A percentile compares a stretch with the other conserved stretches of the same genome.
phyloP scores from a whole-genome alignment of 805 yeast genomes.

The Cyberlindnera suaveolens region DNA sequence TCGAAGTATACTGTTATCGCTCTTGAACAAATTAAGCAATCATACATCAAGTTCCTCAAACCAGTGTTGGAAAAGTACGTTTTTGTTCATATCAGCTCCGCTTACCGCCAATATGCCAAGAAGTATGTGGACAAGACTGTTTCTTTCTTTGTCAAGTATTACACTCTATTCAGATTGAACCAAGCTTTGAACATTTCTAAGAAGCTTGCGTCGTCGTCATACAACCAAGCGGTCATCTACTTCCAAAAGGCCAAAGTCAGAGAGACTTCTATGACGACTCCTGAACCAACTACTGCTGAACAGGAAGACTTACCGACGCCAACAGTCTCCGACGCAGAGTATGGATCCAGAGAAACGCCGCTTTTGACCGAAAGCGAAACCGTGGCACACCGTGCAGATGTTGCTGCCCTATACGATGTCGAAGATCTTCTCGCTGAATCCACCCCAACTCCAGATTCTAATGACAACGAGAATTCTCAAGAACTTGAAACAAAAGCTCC shows the following conservation, averaged over 20 bases:
- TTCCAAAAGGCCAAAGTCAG: conserved; percentile 6
- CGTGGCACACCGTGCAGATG: conserved; percentile 4
- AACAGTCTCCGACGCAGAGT: conserved; percentile 1
- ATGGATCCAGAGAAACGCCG: conserved; percentile 7
- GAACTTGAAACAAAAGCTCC: conserved; percentile 5
- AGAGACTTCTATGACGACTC: not conserved
- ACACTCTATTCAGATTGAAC: conserved; percentile 14
- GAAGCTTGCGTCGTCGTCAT: conserved; percentile 9
- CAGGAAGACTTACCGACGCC: conserved; percentile 10
- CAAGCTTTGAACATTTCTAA: conserved; percentile 15
- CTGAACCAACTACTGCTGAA: conserved; percentile 6
- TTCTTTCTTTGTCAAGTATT: conserved; percentile 8
- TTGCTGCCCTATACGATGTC: not conserved
- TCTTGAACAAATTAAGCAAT: not conserved
- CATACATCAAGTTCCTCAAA: conserved; percentile 5
- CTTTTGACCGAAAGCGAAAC: conserved; percentile 7
- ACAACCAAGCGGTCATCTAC: conserved; percentile 11
- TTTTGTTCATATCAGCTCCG: not conserved
- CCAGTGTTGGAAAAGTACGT: conserved; percentile 4
- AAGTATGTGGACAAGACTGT: conserved; percentile 2
- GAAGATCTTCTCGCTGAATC: conserved; percentile 5
- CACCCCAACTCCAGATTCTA: conserved; percentile 1
- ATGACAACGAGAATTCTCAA: conserved; percentile 1
- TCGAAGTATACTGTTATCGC: conserved; percentile 1
- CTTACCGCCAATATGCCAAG: conserved; percentile 8